These are phyloP conservation scores for Trebouxiophyceae sp. DNA, from an alignment of 163 green algal species.

Conservation along the genomic window DNA sequence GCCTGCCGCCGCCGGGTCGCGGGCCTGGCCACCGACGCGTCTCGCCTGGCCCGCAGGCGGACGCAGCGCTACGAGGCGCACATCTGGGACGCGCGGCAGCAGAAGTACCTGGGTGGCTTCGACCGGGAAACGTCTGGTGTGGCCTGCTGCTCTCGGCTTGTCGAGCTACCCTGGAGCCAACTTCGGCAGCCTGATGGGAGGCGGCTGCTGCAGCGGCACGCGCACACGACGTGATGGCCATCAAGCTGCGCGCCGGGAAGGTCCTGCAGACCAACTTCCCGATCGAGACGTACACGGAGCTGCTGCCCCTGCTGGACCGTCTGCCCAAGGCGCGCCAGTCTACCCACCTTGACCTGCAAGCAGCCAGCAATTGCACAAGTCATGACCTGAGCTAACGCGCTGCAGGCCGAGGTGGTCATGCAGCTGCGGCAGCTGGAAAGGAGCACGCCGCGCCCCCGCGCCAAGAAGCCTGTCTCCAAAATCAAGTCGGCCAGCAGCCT, in stretches of 20 bases:
- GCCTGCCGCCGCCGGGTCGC: too few relatives aligned
- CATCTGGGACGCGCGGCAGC: slow-evolving; percentile 55
- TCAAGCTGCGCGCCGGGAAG: slow-evolving; percentile 25
- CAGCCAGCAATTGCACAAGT: neutral
- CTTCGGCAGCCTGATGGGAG: neutral
- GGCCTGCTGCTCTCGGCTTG: neutral
- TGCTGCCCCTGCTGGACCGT: slow-evolving; percentile 16
- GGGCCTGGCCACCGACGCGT: too few relatives aligned
- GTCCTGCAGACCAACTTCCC: slow-evolving; percentile 25
- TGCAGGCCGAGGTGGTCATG: slow-evolving; percentile 17
- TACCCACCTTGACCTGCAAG: too few relatives aligned
- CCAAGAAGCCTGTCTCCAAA: slow-evolving; percentile 32
- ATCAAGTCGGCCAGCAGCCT: slow-evolving; percentile 30
- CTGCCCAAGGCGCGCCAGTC: slow-evolving; percentile 17
- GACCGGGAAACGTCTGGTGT: slow-evolving; percentile 45
- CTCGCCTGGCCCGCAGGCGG: slow-evolving; percentile 20
- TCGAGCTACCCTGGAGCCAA: neutral
- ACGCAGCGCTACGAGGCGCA: slow-evolving; percentile 53
- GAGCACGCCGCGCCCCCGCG: slow-evolving; percentile 28
- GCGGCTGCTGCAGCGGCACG: slow-evolving; percentile 3
- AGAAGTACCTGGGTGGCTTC: slow-evolving; percentile 60
- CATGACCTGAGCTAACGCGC: neutral
- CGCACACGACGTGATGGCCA: slow-evolving; percentile 24
- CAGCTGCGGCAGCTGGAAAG: slow-evolving; percentile 11
- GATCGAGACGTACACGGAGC: slow-evolving; percentile 10